Base-by-base conservation (phyloP, 768 basidiomycete genomes). In the Zangia roseola region DNA sequence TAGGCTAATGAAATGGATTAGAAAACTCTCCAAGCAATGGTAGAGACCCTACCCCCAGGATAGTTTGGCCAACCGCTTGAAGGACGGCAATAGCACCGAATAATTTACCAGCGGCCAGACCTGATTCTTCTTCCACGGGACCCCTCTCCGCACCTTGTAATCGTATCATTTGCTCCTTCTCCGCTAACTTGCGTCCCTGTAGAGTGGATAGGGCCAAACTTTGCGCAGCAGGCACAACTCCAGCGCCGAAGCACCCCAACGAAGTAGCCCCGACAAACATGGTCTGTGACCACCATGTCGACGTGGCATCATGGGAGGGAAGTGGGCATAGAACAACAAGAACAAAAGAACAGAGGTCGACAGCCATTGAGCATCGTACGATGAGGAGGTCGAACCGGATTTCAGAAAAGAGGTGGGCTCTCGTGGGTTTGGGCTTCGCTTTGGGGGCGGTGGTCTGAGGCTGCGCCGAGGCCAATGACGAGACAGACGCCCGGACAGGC, bases 41-140 rank as follows among this genome's bases (percentile, higher is more conserved):
- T 10, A 43, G 4, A 24, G 28, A 37, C 64, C 70, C 33, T 53
- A 77, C 78, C 35, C 74, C 77, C 17, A 79, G 43, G 35, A 89
- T 80, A 48, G 79, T 82, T 62, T 84, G 83, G 1, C 82, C 82
- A 9, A 82, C 64, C 0, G 88, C 84, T 45, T 82, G 79, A 36
- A 90, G 61, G 14, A 87, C 78, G 3, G 85, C 82, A 47, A 90
- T 70, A 1, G 86, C 86, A 13, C 87, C 87, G 46, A 91, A 88
- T 31, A 91, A 60, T 19, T 80, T 74, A 0, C 88, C 88, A 2
- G 60, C 56, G 33, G 69, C 62, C 24, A 58, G 62, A 52, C 79
- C 74, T 19, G 69, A 65, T 30, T 62, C 63, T 52, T 58, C 50
- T 14, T 54, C 53, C n/a, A 14, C 39, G 21, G 35, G 9, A 10